Evolutionary conservation across 2,329 filamentous ascomycete genomes (phyloP), one percentile per base, ranked within the genome.

Genomic region (Aspergillus novofumigatus): DNA sequence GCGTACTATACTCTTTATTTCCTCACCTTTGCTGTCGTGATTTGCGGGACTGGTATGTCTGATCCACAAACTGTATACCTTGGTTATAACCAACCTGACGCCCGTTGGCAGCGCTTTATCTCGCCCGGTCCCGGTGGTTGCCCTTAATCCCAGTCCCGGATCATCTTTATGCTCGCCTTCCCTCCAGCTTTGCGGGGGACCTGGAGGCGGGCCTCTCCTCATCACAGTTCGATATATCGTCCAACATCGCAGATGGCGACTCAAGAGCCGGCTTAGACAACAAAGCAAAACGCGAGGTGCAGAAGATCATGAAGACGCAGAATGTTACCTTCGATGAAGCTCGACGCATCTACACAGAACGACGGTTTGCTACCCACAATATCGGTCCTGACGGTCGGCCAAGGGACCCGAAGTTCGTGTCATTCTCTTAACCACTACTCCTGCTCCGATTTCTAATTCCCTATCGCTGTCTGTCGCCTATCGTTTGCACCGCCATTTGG

Each of bases 391-490:
- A 99, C 75, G 94, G 94, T 4, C 78, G 87, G 66, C 94, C 94
- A 60, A 83, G 86, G 71, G 93, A 97, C 78, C 92, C 92, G 60
- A 97, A 97, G 79, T 96, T 96, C 71, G 92, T 97, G 58, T 95
- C 90, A 71, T 97, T 97, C 76, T 90, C 87, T 58, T 89, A 70
- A 82, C 52, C n/a, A 50, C 26, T 20, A 11, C 45, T 48, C 20
- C 50, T 17, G n/a, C 28, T 58, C 38, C 52, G 23, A 26, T 51
- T 55, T 42, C 50, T 41, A 20, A 51, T 23, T 52, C 23, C 4
- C 21, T 26, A 41, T 51, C 51, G 21, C 28, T 51, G 21, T 11
- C 52, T 49, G 41, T 55, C 21, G 21, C 21, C 23, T 14, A 25
- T 23, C 20, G 11, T 47, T 26, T 47, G 44, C 23, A 45, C 49